phyloP scores from a whole-genome alignment of 2,329 filamentous ascomycete species.

The Cladosporium colombiae region DNA sequence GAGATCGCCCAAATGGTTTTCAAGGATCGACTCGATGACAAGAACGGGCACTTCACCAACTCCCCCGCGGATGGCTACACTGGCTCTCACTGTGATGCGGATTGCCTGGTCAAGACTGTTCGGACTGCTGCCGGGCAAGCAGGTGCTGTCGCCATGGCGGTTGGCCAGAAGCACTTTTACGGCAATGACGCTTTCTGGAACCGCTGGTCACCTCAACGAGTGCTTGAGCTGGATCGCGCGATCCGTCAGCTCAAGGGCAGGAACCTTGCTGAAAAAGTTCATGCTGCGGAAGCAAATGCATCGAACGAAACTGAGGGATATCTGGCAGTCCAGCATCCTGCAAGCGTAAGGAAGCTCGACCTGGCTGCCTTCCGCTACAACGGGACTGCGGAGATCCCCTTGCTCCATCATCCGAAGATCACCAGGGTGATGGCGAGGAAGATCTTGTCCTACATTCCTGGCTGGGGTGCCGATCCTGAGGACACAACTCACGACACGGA shows the following conservation, averaged over 20 bases:
- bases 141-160: background rate
- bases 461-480: background rate
- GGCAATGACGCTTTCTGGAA: background rate
- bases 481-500: background rate
- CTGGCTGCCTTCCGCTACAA: background rate
- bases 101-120: background rate
- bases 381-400: background rate
- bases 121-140: background rate
- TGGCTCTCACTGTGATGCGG: background rate
- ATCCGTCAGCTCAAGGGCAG: background rate
- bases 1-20: background rate
- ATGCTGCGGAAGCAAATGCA: background rate
- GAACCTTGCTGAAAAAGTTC: background rate
- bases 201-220: background rate
- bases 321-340: background rate
- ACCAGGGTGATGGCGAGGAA: background rate
- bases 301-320: background rate
- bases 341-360: background rate
- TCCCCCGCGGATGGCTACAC: background rate
- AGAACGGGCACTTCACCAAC: background rate
- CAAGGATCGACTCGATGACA: background rate
- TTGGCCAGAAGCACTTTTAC: slow-evolving; percentile 11
- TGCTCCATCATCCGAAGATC: background rate
- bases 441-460: background rate
- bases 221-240: background rate